A percentile compares a stretch with the other conserved stretches of the same genome.
These are phyloP conservation scores for Bacterosira constricta DNA, from an alignment of 108 stramenopile species.

Conservation along the genomic window DNA sequence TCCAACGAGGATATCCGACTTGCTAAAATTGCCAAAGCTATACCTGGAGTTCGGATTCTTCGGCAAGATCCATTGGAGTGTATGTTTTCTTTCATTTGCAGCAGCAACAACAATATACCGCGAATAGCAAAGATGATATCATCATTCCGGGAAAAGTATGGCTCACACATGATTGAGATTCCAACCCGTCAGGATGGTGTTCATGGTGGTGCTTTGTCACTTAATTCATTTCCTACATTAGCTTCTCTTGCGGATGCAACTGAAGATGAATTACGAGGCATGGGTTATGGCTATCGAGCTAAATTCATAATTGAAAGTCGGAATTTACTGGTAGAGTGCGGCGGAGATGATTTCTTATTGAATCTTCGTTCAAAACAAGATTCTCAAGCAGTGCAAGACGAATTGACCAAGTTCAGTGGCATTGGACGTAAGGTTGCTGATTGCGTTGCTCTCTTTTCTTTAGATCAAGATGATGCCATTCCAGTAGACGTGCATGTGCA, in stretches of 20 bases:
- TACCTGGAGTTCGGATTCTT: conserved; percentile 89
- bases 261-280: conserved; percentile 72
- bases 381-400: conserved; percentile 65
- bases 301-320: conserved; percentile 88
- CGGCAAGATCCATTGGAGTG: conserved; percentile 97
- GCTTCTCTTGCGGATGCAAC: conserved; percentile 50
- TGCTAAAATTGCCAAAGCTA: conserved; percentile 59
- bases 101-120: conserved; percentile 98
- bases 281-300: conserved; percentile 96
- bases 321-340: conserved; percentile 50
- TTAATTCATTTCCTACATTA: conserved; percentile 89
- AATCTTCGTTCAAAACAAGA: conserved; percentile 42
- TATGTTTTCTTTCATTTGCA: conserved; percentile 96
- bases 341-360: conserved; percentile 70
- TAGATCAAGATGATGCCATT: conserved; percentile 86
- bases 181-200: conserved; percentile 21
- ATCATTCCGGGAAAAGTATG: conserved; percentile 77
- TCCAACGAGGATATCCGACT: conserved; percentile 60
- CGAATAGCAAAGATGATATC: conserved; percentile 93
- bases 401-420: conserved; percentile 78
- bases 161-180: conserved; percentile 61
- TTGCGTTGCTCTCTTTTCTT: conserved; percentile 97
- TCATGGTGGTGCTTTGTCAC: conserved; percentile 12
- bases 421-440: conserved; percentile 98
- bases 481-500: conserved; percentile 98